Conservation (phyloP, 176 grass and related monocot species). For the Triticum dicoccoides region DNA sequence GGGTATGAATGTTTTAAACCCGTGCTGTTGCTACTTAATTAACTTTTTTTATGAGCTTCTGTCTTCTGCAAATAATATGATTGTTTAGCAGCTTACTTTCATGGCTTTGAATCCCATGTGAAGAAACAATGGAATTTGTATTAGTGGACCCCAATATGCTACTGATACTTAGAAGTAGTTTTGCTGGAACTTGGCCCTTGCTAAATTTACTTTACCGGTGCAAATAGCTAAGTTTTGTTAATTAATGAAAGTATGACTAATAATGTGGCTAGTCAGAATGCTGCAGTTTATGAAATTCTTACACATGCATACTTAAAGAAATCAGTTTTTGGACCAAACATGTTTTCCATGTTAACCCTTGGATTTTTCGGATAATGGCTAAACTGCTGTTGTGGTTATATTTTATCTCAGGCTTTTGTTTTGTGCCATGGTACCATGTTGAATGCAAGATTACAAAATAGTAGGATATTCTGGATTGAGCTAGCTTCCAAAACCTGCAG, state of each 20-base stretch:
- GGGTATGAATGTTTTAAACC: background rate
- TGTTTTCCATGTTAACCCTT: background rate
- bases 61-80: conserved; percentile 11
- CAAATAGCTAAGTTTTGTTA: conserved; percentile 1
- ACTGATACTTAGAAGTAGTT: background rate
- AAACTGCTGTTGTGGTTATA: background rate
- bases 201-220: conserved; percentile 1
- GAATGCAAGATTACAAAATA: background rate
- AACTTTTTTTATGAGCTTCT: background rate
- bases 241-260: conserved; percentile 8
- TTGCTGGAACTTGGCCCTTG: background rate
- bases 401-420: background rate
- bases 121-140: background rate
- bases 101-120: background rate
- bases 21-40: background rate
- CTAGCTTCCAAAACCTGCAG: background rate
- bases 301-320: background rate
- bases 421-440: conserved; percentile 15
- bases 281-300: background rate
- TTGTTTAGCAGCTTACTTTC: background rate
- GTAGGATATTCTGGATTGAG: background rate
- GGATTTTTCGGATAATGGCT: background rate
- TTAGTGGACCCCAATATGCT: background rate
- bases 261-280: background rate
- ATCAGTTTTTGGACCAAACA: background rate